Percentiles rank a stretch among this genome's conserved stretches.
Evolutionary conservation across 2,329 filamentous ascomycete species (phyloP).

Genomic region (Lojkania enalia): DNA sequence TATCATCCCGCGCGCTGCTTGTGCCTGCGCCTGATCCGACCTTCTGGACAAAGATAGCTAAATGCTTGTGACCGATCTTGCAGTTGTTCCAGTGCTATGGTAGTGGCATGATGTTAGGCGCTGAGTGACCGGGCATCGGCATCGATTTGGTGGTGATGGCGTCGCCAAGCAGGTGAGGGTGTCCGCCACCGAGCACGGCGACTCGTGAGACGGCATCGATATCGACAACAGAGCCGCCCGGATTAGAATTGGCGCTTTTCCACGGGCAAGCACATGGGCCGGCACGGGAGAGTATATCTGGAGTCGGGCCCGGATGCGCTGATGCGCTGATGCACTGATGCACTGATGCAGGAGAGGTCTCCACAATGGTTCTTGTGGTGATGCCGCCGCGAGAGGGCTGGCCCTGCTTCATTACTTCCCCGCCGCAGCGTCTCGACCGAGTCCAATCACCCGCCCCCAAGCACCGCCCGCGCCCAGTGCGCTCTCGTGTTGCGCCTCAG

Average conservation of each 20-base stretch:
- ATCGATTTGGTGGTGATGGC: slow-evolving; percentile 9
- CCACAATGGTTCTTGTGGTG: too few relatives aligned
- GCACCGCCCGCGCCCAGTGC: not conserved
- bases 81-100: slow-evolving; percentile 25
- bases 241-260: slow-evolving; percentile 16
- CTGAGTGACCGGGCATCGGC: slow-evolving; percentile 19
- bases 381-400: too few relatives aligned
- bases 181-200: not conserved
- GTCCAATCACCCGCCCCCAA: too few relatives aligned
- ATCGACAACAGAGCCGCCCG: slow-evolving; percentile 25
- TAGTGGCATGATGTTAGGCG: slow-evolving; percentile 24
- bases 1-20: slow-evolving; percentile 29
- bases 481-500: too few relatives aligned
- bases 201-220: slow-evolving; percentile 5
- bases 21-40: slow-evolving; percentile 20
- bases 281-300: not conserved
- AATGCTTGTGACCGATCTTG: slow-evolving; percentile 30
- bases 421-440: not conserved
- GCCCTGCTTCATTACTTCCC: too few relatives aligned
- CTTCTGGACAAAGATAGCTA: slow-evolving; percentile 28
- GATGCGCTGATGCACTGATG: too few relatives aligned
- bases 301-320: too few relatives aligned
- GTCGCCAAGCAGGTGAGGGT: slow-evolving; percentile 4
- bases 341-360: too few relatives aligned
- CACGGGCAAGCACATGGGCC: slow-evolving; percentile 8